Base-by-base conservation (phyloP, 2,329 filamentous ascomycete species). In the Diaporthe capsici region DNA sequence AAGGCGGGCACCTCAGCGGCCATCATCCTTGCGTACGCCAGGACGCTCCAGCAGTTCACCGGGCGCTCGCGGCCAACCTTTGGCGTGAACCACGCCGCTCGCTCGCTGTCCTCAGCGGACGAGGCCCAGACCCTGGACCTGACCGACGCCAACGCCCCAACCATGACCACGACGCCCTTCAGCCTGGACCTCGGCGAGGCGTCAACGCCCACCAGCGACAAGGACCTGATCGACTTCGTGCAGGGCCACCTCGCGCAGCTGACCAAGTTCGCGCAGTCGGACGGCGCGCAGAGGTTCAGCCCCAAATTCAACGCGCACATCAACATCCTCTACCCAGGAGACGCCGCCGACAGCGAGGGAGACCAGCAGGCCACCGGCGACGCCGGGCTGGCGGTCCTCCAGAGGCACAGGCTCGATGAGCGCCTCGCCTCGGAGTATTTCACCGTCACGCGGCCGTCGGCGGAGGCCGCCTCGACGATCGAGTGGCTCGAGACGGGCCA, bases 391-490 rank as follows among this genome's bases (percentile, higher is more conserved):
- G 28, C n/a, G 13, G 63, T 60, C 13, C 61, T 78, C 20, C 65
- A 73, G 34, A 73, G 77, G 10, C 49, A 77, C 65, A 70, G 53
- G n/a, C 72, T 78, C 34, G 76, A 74, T 10, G 77, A 78, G 55
- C 61, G 71, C 15, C 76, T 78, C 8, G 77, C 76, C 1, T 76
- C 76, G 28, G 76, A 75, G 28, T 78, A 78, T 55, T 78, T 78
- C 25, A 78, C 77, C 12, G 73, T 17, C 7, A 74, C 58, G 17
- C 28, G 31, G 31, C 76, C 77, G 10, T 71, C 72, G 8, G 51
- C 47, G 9, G 12, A n/a, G n/a, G 25, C 47, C 17, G 42, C 4
- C 1, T 61, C 57, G 13, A 67, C 47, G 2, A 65, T 78, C 2
- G 76, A 78, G 47, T 47, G 74, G n/a, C 53, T 75, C 28, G 65